Base-by-base conservation (phyloP, 257 asterid genomes). In the Gentiana macrophylla region DNA sequence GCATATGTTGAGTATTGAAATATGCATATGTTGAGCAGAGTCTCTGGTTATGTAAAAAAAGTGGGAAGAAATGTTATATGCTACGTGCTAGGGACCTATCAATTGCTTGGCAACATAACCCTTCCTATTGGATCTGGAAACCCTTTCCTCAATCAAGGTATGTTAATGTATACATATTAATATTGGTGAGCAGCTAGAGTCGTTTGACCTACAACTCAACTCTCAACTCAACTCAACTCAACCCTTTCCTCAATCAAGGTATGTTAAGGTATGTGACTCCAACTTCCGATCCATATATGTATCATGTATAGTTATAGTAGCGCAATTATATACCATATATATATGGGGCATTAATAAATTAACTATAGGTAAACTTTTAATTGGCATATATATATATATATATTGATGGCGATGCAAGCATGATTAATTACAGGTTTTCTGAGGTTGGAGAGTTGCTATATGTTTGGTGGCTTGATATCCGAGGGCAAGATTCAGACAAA, bases 381-480 rank as follows among this genome's bases (percentile, higher is more conserved):
- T 38, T 4, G 45, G 45, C 45, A 4, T 38, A 8, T n/a, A n/a
- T n/a, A n/a, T n/a, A n/a, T n/a, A n/a, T n/a, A n/a, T n/a, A n/a
- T n/a, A n/a, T n/a, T n/a, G n/a, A n/a, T n/a, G n/a, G n/a, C n/a
- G n/a, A 8, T 53, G 6, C 45, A 53, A 53, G 7, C 0, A 35
- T 11, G 57, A 5, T 12, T 41, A 1, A 12, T 3, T 69, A 11
- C 74, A 87, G 94, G 82, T 84, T 87, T 56, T 36, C 71, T 0
- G 88, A 87, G 67, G 94, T 84, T 67, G 96, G 86, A 2, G 66
- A 65, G 68, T 81, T 88, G 52, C 69, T 52, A 52, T 53, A 67
- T 4, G 76, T 74, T 38, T 77, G 83, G 15, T 80, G 84, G 95
- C 81, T 88, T 15, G 82, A 82, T 13, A 69, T 84, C 45, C 76